Conservation (phyloP, 2,329 filamentous ascomycete genomes). For the Ascochyta pisi region DNA sequence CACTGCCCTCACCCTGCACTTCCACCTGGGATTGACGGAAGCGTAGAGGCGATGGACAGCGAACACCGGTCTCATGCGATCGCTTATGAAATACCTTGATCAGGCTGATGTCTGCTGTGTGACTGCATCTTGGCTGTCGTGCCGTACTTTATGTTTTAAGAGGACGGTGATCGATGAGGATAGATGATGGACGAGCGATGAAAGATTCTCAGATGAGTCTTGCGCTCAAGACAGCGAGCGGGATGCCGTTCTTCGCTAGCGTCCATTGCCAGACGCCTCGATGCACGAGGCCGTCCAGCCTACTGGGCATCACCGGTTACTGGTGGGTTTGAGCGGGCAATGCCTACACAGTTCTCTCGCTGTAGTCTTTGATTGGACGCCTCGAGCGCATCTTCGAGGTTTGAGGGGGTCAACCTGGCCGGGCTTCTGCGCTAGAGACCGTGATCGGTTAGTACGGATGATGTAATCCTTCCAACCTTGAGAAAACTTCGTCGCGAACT, state of each 20-base stretch:
- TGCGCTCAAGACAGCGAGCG: slow-evolving; percentile 16
- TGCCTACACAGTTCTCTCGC: neutral
- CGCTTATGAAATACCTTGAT: slow-evolving; percentile 46
- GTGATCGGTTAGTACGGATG: neutral
- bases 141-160: slow-evolving; percentile 30
- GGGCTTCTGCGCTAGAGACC: neutral
- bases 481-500: slow-evolving; percentile 9
- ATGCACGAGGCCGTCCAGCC: slow-evolving; percentile 1
- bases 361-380: slow-evolving; percentile 4
- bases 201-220: neutral
- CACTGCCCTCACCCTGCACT: slow-evolving; percentile 15
- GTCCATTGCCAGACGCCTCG: slow-evolving; percentile 4
- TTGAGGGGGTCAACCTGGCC: neutral
- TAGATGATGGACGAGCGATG: neutral
- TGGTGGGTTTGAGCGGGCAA: slow-evolving; percentile 3
- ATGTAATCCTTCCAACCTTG: neutral
- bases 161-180: neutral
- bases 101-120: slow-evolving; percentile 42
- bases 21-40: neutral
- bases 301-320: slow-evolving; percentile 1
- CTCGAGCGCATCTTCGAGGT: neutral
- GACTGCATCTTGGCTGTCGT: slow-evolving; percentile 35
- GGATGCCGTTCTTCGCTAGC: slow-evolving; percentile 27
- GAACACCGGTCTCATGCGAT: slow-evolving; percentile 49
- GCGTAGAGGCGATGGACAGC: neutral